phyloP scores from a whole-genome alignment of 2,329 filamentous ascomycete species.

The Akanthomyces lecanii region DNA sequence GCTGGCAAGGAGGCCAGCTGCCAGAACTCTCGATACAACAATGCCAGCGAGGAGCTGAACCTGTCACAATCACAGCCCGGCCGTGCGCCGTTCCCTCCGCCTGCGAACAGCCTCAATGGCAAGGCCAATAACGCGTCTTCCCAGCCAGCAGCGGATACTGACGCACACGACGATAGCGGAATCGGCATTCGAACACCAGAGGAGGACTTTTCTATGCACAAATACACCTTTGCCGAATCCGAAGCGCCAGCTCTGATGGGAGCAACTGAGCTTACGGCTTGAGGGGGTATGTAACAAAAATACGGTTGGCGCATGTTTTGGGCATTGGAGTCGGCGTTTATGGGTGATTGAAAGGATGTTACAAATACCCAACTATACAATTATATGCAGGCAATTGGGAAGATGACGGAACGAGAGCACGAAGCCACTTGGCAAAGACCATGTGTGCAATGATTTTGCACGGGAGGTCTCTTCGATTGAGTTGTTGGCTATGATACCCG shows the following conservation, averaged over 20 bases:
- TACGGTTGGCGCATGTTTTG: constrained; percentile 11
- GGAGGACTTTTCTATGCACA: constrained; percentile 59
- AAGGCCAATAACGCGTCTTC: constrained; percentile 15
- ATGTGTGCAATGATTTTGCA: background rate
- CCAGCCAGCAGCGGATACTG: constrained; percentile 36
- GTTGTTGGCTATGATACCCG: constrained; percentile 7
- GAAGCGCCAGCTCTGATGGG: constrained; percentile 33
- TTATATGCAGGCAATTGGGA: constrained; percentile 9
- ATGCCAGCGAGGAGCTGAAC: constrained; percentile 42
- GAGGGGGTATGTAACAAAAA: constrained; percentile 6
- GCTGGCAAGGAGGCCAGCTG: constrained; percentile 34
- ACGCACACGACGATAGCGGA: constrained; percentile 65
- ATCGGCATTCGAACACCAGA: constrained; percentile 68
- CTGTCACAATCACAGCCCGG: constrained; percentile 46
- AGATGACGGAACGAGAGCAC: constrained; percentile 13
- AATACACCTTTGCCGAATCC: constrained; percentile 45
- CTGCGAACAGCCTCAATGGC: constrained; percentile 34
- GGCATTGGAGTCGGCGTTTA: constrained; percentile 14
- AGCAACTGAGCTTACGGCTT: constrained; percentile 28
- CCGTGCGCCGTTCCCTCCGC: constrained; percentile 47
- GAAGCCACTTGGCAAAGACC: constrained; percentile 12
- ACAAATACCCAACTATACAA: constrained; percentile 15
- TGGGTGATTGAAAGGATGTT: constrained; percentile 14
- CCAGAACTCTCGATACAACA: constrained; percentile 39
- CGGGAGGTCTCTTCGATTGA: background rate